Percentiles rank a stretch among this genome's conserved stretches.
These are phyloP conservation scores for Microdochium trichocladiopsis DNA, from an alignment of 2,329 filamentous ascomycete species.

Conservation along the genomic window DNA sequence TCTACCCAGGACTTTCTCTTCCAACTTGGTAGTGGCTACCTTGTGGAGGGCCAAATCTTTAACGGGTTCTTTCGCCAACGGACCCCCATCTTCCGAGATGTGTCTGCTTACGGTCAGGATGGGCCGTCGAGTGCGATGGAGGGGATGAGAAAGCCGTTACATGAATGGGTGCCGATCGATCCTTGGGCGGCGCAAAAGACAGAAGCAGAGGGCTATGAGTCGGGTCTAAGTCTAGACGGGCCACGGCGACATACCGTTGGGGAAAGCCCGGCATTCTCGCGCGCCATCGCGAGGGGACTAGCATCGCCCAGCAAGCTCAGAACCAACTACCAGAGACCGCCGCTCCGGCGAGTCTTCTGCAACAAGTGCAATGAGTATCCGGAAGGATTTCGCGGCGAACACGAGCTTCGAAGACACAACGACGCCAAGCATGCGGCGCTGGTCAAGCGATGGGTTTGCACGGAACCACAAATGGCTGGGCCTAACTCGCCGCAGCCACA, in stretches of 20 bases:
- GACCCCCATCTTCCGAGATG: constrained; percentile 22
- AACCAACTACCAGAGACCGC: constrained; percentile 42
- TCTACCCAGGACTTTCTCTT: constrained; percentile 44
- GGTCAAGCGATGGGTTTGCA: constrained; percentile 50
- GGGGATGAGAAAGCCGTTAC: constrained; percentile 23
- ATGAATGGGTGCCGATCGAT: constrained; percentile 31
- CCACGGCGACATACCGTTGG: constrained; percentile 38
- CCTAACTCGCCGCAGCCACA: constrained; percentile 35
- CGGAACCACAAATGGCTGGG: constrained; percentile 34
- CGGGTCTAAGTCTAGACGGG: constrained; percentile 16
- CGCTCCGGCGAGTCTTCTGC: constrained; percentile 69
- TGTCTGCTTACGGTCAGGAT: constrained; percentile 22
- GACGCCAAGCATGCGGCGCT: constrained; percentile 50
- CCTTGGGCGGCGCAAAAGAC: constrained; percentile 24
- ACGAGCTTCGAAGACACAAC: constrained; percentile 69
- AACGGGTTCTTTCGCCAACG: constrained; percentile 34
- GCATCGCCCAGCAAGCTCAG: constrained; percentile 35
- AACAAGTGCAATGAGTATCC: constrained; percentile 73
- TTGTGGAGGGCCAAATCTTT: constrained; percentile 25
- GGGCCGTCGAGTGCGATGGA: constrained; percentile 24
- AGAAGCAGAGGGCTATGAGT: constrained; percentile 15
- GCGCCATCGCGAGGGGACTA: constrained; percentile 27
- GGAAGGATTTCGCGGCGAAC: constrained; percentile 83
- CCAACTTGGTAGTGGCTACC: constrained; percentile 36
- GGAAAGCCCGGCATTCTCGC: constrained; percentile 34